phyloP scores from a whole-genome alignment of 163 green algal species.

The Chloromonas sp. region DNA sequence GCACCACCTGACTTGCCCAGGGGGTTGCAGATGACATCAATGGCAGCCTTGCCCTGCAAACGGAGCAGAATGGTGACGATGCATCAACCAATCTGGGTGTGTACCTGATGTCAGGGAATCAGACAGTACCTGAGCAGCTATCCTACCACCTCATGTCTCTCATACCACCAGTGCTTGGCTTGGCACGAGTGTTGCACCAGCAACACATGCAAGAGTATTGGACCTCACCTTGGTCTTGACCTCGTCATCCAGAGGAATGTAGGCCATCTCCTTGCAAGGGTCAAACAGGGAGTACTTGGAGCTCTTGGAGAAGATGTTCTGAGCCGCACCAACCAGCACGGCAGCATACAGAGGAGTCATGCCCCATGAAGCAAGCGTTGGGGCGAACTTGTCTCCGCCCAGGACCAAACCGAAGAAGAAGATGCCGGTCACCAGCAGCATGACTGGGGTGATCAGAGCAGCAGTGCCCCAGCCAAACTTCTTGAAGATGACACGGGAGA shows the following conservation, averaged over 20 bases:
- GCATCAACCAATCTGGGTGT: background rate
- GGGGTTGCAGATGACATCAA: slow-evolving; percentile 98
- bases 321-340: slow-evolving; percentile 90
- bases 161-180: background rate
- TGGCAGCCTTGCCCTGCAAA: slow-evolving; percentile 81
- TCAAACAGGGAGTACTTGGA: slow-evolving; percentile 99
- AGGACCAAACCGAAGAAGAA: slow-evolving; percentile 94
- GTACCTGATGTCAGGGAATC: background rate
- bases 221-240: slow-evolving; percentile 72
- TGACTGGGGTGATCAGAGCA: slow-evolving; percentile 90
- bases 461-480: slow-evolving; percentile 93
- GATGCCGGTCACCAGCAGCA: slow-evolving; percentile 90
- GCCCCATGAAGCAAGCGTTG: slow-evolving; percentile 70
- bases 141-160: background rate
- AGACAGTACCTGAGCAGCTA: background rate
- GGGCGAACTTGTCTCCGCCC: slow-evolving; percentile 65
- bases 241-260: slow-evolving; percentile 96
- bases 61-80: background rate
- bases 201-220: too few relatives aligned
- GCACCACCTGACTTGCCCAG: slow-evolving; percentile 89
- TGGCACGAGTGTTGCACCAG: background rate
- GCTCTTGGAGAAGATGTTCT: slow-evolving; percentile 98
- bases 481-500: slow-evolving; percentile 91
- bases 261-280: slow-evolving; percentile 99
- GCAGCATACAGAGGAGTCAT: slow-evolving; percentile 91